Conservation (phyloP, 257 asterid genomes). For the Capsicum rhomboideum region DNA sequence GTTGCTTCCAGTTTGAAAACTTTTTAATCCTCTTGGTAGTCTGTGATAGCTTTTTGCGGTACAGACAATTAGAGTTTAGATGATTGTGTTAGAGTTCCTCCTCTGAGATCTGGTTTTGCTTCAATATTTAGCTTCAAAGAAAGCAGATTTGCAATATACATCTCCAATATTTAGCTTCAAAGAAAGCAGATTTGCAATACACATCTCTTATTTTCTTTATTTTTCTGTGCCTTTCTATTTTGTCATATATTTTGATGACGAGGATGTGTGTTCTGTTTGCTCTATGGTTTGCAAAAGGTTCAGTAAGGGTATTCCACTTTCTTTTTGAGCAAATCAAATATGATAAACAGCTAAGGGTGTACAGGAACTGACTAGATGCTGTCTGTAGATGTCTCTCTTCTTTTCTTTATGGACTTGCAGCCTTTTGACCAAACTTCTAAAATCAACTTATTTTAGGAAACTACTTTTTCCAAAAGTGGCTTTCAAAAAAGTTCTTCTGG, state of each 20-base stretch:
- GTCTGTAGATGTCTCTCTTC: background rate
- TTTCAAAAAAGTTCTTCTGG: too few relatives aligned
- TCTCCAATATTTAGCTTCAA: background rate
- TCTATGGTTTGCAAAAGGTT: background rate
- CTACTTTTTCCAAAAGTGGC: too few relatives aligned
- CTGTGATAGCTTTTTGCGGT: background rate
- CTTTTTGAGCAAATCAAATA: background rate
- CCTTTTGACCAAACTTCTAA: too few relatives aligned
- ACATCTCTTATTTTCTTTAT: background rate
- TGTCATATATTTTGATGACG: background rate
- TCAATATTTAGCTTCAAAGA: background rate
- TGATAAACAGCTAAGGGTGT: background rate
- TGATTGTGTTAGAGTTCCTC: background rate
- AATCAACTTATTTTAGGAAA: too few relatives aligned
- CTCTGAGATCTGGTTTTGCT: background rate
- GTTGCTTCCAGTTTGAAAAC: background rate
- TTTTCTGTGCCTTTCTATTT: background rate
- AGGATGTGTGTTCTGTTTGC: background rate
- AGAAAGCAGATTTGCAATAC: background rate
- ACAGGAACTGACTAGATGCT: background rate
- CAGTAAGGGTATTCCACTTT: background rate
- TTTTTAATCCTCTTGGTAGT: background rate
- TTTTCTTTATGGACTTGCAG: background rate
- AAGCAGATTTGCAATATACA: background rate
- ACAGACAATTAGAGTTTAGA: background rate